These are phyloP conservation scores for Cyclotella distinguenda DNA, from an alignment of 108 stramenopile species.

Conservation along the genomic window DNA sequence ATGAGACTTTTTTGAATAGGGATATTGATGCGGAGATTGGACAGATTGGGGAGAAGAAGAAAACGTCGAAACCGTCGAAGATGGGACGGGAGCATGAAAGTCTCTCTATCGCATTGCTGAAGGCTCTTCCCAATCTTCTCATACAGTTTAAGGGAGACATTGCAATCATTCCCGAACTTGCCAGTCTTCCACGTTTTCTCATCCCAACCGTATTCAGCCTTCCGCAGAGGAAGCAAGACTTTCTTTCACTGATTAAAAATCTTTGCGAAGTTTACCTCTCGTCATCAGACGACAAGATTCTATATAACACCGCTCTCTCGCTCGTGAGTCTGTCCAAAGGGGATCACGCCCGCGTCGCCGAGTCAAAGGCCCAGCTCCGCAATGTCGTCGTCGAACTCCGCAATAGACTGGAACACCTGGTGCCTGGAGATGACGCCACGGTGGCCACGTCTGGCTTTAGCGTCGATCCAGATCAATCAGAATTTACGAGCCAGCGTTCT, in stretches of 20 bases:
- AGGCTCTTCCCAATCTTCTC: conserved; percentile 70
- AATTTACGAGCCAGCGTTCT: conserved; percentile 22
- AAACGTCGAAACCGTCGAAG: conserved; percentile 1
- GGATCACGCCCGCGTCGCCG: conserved; percentile 63
- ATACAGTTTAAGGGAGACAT: conserved; percentile 73
- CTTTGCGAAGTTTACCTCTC: conserved; percentile 63
- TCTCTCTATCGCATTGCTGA: conserved; percentile 67
- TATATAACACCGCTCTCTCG: conserved; percentile 56
- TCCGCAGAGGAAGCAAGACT: conserved; percentile 73
- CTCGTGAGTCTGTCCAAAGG: conserved; percentile 59
- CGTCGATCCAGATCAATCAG: conserved; percentile 14
- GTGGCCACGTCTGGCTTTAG: conserved; percentile 34
- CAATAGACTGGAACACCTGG: conserved; percentile 56
- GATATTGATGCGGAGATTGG: conserved; percentile 34
- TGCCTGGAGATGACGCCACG: conserved; percentile 38
- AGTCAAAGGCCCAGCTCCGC: conserved; percentile 63
- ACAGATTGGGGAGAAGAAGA: conserved; percentile 19
- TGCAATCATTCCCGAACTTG: conserved; percentile 59
- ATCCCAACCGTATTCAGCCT: conserved; percentile 68
- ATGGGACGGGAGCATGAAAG: conserved; percentile 47
- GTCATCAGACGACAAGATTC: conserved; percentile 61
- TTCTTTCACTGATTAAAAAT: conserved; percentile 60
- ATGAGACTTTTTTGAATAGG: conserved; percentile 33
- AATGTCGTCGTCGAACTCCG: conserved; percentile 54
- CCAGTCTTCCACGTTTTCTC: conserved; percentile 68